phyloP scores from a whole-genome alignment of 2,329 filamentous ascomycete species.

The Cercospora sp. region DNA sequence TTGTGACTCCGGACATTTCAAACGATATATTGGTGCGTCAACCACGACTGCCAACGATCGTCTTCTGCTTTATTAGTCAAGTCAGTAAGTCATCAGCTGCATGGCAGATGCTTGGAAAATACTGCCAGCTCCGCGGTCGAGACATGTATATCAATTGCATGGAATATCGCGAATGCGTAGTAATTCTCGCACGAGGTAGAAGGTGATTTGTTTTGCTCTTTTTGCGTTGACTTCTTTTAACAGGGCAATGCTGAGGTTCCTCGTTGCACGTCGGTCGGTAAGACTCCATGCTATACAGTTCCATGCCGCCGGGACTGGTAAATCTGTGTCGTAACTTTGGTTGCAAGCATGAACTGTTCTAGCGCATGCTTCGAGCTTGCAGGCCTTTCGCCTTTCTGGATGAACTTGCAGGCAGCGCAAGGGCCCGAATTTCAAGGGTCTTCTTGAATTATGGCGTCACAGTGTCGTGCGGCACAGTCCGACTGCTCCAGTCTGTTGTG shows the following conservation, averaged over 20 bases:
- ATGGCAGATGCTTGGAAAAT: not conserved
- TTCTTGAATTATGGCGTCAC: not conserved
- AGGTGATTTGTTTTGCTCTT: not conserved
- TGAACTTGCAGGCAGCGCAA: not conserved
- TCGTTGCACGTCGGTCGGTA: too few species aligned
- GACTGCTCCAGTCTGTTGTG: not conserved
- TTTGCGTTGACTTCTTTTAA: not conserved
- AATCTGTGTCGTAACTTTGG: too few species aligned
- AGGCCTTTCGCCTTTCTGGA: too few species aligned
- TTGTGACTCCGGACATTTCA: too few species aligned
- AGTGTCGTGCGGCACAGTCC: conserved; percentile 2
- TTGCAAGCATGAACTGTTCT: too few species aligned
- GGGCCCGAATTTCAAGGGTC: not conserved
- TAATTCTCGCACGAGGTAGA: too few species aligned
- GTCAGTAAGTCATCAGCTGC: not conserved
- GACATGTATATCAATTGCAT: not conserved
- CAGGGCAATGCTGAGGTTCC: too few species aligned
- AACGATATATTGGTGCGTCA: not conserved
- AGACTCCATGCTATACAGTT: too few species aligned
- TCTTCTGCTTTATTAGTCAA: not conserved
- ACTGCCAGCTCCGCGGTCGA: not conserved
- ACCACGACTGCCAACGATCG: not conserved
- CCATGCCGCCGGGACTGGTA: too few species aligned
- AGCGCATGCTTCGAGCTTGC: too few species aligned
- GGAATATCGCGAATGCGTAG: too few species aligned